These are phyloP conservation scores for Penstemon barbatus DNA, from an alignment of 257 asterid genomes.

Conservation along the genomic window DNA sequence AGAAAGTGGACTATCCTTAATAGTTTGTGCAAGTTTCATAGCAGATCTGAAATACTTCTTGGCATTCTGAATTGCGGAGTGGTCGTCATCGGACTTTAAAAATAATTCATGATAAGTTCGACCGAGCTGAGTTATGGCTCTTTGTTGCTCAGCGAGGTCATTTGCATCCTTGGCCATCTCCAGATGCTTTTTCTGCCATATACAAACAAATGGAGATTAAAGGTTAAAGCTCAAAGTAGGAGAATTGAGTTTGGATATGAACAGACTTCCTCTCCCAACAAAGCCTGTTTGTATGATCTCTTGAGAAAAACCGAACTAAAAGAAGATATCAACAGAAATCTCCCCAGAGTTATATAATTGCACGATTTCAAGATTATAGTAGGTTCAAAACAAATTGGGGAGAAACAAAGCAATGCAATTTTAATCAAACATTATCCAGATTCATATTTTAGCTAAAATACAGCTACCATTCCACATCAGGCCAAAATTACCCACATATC, in stretches of 20 bases:
- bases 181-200: conserved; percentile 76
- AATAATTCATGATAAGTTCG: conserved; percentile 92
- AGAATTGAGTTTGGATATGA: neutral
- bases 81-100: conserved; percentile 75
- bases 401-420: neutral
- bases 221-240: neutral
- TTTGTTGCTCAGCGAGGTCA: conserved; percentile 83
- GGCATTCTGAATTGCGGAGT: conserved; percentile 60
- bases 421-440: neutral
- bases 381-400: neutral
- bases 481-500: no score
- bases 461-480: no score
- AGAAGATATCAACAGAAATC: neutral
- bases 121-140: conserved; percentile 97
- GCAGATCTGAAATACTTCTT: conserved; percentile 72
- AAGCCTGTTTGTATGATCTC: neutral
- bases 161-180: conserved; percentile 71
- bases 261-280: neutral
- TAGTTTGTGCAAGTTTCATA: conserved; percentile 61
- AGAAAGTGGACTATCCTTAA: conserved; percentile 49
- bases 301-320: neutral
- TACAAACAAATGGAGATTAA: conserved; percentile 3
- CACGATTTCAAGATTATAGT: neutral
- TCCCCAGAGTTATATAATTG: neutral
- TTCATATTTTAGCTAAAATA: neutral